Percentiles rank a stretch among this genome's conserved stretches.
Evolutionary conservation across 2,329 filamentous ascomycete genomes (phyloP).

Genomic region (Colletotrichum agaves): DNA sequence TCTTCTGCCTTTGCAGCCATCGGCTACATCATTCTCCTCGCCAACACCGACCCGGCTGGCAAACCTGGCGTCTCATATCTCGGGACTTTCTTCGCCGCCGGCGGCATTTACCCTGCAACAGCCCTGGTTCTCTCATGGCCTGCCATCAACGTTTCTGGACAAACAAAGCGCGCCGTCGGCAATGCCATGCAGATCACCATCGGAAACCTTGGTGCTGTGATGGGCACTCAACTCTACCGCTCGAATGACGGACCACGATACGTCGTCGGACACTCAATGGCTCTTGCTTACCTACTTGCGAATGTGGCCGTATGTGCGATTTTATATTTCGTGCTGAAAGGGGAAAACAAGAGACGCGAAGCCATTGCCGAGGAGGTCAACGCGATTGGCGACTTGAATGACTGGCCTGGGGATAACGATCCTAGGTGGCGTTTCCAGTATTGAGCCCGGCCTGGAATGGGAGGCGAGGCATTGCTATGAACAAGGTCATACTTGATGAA

Average conservation of each 20-base stretch:
- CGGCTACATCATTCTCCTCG: slow-evolving; percentile 71
- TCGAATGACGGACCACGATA: slow-evolving; percentile 69
- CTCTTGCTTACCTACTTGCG: slow-evolving; percentile 69
- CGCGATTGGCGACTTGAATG: slow-evolving; percentile 60
- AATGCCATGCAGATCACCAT: slow-evolving; percentile 79
- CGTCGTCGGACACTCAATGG: slow-evolving; percentile 73
- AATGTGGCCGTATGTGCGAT: slow-evolving; percentile 65
- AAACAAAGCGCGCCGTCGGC: slow-evolving; percentile 75
- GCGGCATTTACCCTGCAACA: slow-evolving; percentile 73
- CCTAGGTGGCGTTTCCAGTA: slow-evolving; percentile 74
- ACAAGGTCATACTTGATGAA: too few species aligned
- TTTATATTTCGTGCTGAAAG: slow-evolving; percentile 64
- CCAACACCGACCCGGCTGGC: slow-evolving; percentile 55
- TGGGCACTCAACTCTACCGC: slow-evolving; percentile 77
- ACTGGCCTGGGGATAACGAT: slow-evolving; percentile 72
- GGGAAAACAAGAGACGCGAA: slow-evolving; percentile 67
- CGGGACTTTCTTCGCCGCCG: slow-evolving; percentile 71
- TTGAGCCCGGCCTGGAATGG: slow-evolving; percentile 41
- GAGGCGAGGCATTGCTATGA: neutral
- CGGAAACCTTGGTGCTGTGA: slow-evolving; percentile 74
- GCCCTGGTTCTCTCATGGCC: slow-evolving; percentile 76
- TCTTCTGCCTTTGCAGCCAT: slow-evolving; percentile 67
- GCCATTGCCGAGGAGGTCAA: slow-evolving; percentile 54
- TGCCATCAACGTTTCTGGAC: slow-evolving; percentile 76
- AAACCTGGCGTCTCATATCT: slow-evolving; percentile 68